Base-by-base conservation (phyloP, 495 filamentous ascomycete genomes). In the Pseudoneurospora amorphoporcata region DNA sequence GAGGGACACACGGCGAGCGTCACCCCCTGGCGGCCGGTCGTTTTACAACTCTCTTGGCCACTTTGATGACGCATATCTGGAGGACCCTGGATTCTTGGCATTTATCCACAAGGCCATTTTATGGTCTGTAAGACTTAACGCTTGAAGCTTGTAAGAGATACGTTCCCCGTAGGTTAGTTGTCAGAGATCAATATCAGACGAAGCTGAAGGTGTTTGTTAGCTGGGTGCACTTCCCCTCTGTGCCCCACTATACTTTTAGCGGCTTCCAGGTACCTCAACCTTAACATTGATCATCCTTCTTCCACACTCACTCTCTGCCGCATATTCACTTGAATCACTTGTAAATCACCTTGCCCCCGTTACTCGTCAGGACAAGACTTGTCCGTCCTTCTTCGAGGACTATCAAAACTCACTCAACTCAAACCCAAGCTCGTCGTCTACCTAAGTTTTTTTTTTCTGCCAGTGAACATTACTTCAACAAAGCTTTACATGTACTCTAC, bases 11-110 rank as follows among this genome's bases (percentile, higher is more conserved):
- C n/a, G 79, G 79, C 3, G 38, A 73, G 9, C 74, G 77, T 39
- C 79, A 84, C 61, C 81, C 80, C 0, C 19, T 83, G 81, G 81
- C 12, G 79, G 77, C 1, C 74, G 81, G 16, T 78, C 77, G 3
- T 83, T 83, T 42, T 82, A 83, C 61, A 81, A 80, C 19, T 77
- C 80, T 12, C 76, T 83, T 8, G 82, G 82, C 8, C 82, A 82
- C 68, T 84, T 83, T 74, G 78, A 81, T 37, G 78, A 80, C 42
- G 81, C 81, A 3, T 84, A 79, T 69, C 29, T 65, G 14, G 71
- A 75, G 69, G 76, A 84, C 16, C 71, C 73, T 58, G 76, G 73
- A 61, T 83, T 83, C 68, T 74, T 81, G 72, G 74, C 39, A 3
- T 80, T 80, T 68, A 38, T 81, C 6, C 40, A 74, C 7, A 76